Conservation (phyloP, 805 yeast species). For the Metschnikowia reukaufii region DNA sequence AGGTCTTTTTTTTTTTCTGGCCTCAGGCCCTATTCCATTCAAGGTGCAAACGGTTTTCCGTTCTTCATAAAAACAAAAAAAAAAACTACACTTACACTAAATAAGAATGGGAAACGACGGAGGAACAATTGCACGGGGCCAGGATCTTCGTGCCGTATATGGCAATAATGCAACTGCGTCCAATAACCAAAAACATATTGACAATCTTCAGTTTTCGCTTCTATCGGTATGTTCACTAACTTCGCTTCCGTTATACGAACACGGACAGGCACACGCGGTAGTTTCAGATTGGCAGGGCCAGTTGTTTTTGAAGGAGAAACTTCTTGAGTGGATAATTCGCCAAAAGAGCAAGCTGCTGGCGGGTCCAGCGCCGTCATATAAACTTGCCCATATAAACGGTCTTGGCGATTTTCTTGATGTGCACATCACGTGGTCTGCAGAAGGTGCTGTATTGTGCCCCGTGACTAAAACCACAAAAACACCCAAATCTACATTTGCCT, state of each 20-base stretch:
- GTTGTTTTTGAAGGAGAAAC: conserved; percentile 61
- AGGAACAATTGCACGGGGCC: conserved; percentile 64
- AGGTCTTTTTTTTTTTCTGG: too few species aligned
- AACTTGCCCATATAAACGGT: conserved; percentile 12
- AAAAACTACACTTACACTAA: neutral
- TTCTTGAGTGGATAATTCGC: conserved; percentile 56
- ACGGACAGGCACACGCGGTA: conserved; percentile 39
- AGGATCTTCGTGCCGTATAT: conserved; percentile 44
- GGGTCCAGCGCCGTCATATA: neutral
- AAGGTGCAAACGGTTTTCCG: neutral
- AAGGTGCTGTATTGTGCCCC: conserved; percentile 31
- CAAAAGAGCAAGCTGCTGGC: conserved; percentile 20
- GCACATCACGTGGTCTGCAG: conserved; percentile 12
- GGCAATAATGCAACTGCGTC: conserved; percentile 14
- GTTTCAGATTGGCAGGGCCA: conserved; percentile 70
- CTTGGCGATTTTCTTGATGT: conserved; percentile 18
- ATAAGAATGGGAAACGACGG: conserved; percentile 55
- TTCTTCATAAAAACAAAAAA: too few species aligned
- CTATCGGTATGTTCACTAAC: conserved; percentile 54
- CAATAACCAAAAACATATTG: conserved; percentile 8
- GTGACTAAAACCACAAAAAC: conserved; percentile 24
- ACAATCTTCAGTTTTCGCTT: conserved; percentile 22
- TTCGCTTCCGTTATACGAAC: conserved; percentile 37
- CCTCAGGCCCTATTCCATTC: neutral
- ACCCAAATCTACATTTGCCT: conserved; percentile 23